These are phyloP conservation scores for Arabidopsis lyrata DNA, from an alignment of 441 rosid species.

Conservation along the genomic window DNA sequence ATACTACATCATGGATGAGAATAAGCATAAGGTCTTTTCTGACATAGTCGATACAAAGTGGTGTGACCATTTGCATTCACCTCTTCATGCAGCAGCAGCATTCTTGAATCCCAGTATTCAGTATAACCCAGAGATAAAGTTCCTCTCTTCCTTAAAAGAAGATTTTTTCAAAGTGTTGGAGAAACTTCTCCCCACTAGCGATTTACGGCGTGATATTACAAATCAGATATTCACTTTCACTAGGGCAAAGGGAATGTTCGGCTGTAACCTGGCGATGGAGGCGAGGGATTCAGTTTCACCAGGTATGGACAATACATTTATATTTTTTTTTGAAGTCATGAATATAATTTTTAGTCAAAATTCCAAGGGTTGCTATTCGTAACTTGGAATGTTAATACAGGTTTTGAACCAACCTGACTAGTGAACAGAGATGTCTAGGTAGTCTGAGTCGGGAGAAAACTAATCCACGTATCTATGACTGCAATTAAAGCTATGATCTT, in stretches of 20 bases:
- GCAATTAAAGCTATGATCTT: conserved; percentile 18
- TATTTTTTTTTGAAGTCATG: background rate
- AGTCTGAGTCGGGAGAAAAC: conserved; percentile 9
- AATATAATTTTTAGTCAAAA: background rate
- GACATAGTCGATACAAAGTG: conserved; percentile 84
- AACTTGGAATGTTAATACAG: background rate
- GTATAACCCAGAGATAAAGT: conserved; percentile 82
- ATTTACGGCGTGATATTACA: conserved; percentile 79
- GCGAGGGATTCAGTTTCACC: conserved; percentile 78
- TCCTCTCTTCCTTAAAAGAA: conserved; percentile 73
- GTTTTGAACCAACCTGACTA: conserved; percentile 5
- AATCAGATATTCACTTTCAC: conserved; percentile 76
- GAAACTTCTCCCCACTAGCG: conserved; percentile 86
- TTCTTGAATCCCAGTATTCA: conserved; percentile 84
- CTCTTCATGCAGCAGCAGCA: conserved; percentile 88
- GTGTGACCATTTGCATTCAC: conserved; percentile 82
- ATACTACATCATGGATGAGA: conserved; percentile 88
- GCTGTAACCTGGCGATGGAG: conserved; percentile 84
- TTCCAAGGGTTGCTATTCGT: background rate
- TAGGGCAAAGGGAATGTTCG: conserved; percentile 82
- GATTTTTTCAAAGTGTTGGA: conserved; percentile 83
- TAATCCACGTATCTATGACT: background rate
- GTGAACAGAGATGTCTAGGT: conserved; percentile 10
- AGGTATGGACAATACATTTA: conserved; percentile 44
- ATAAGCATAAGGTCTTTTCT: conserved; percentile 75